Evolutionary conservation across 2,329 filamentous ascomycete genomes (phyloP), one percentile per base, ranked within the genome.

Genomic region (Lasiodiplodia citricola): DNA sequence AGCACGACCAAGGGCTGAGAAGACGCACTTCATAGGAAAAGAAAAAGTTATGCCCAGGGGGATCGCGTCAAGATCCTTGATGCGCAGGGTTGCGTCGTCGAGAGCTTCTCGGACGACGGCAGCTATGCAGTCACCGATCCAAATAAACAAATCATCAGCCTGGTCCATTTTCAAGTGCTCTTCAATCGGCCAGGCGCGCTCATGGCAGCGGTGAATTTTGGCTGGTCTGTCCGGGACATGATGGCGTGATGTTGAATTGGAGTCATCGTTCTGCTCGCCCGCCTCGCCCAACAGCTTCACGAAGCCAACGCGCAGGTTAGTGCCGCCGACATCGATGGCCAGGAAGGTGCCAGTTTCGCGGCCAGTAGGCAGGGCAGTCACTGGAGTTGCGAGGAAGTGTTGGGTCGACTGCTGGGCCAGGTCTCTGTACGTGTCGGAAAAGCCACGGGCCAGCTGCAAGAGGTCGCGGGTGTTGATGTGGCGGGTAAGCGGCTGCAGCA

Each of bases 51-150:
- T 88, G 14, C 90, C 90, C 72, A 92, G 83, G 6, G 87, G 84
- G n/a, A 92, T 78, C 65, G 85, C 82, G 35, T 82, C 76, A 57
- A 79, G 71, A 4, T 72, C 69, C 82, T 78, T 57, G 71, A 79
- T 50, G 1, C 69, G 47, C 52, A 70, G 70, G 18, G 63, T 67
- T 80, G 75, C 54, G 44, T 77, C 74, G 69, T 85, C 81, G 70
- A 85, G 83, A 8, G 86, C 88, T 70, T 89, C 86, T 38, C 81
- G 82, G 18, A 95, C 89, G 3, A 94, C 91, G 70, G 91, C 85
- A 16, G 91, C 91, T 73, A 96, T 92, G 74, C 90, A 92, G 73
- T 87, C 83, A 31, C 92, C 92, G 72, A 96, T 92, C 92, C 92
- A 96, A n/a, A 85, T 80, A 77, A 96, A 96, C 2, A 95, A 82